Evolutionary conservation across 2,329 filamentous ascomycete genomes (phyloP).

Genomic region (Balansia obtecta): DNA sequence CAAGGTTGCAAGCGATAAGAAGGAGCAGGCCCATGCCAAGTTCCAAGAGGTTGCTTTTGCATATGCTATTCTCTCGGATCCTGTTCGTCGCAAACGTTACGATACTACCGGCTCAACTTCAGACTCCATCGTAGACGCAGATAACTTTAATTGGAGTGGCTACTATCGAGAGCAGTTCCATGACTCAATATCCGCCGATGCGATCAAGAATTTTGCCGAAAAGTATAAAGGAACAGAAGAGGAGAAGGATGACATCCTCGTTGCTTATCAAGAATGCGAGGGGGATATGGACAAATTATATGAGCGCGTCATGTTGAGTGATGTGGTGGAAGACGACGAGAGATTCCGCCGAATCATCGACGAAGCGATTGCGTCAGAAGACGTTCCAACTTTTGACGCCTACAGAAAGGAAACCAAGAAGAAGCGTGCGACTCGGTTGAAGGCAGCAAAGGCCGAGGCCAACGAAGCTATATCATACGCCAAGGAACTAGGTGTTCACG

Average conservation of each 20-base stretch:
- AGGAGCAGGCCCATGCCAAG: conserved; percentile 59
- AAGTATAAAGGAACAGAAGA: conserved; percentile 80
- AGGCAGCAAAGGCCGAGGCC: conserved; percentile 53
- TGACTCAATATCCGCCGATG: conserved; percentile 60
- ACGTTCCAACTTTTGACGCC: conserved; percentile 51
- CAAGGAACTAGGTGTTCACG: conserved; percentile 61
- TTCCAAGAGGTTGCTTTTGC: conserved; percentile 92
- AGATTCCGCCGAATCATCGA: conserved; percentile 74
- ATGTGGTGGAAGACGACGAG: conserved; percentile 72
- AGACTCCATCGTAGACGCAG: conserved; percentile 63
- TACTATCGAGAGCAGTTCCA: conserved; percentile 81
- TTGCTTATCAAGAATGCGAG: conserved; percentile 58
- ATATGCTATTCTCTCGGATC: conserved; percentile 83
- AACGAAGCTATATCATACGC: conserved; percentile 63
- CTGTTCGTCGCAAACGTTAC: conserved; percentile 69
- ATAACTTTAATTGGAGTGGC: conserved; percentile 79
- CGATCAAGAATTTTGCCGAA: conserved; percentile 62
- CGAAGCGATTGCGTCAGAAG: conserved; percentile 57
- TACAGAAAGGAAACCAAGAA: conserved; percentile 66
- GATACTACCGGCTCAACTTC: conserved; percentile 82
- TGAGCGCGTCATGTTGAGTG: conserved; percentile 73
- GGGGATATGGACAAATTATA: conserved; percentile 72
- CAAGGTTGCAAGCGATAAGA: conserved; percentile 59
- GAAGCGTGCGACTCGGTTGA: conserved; percentile 45
- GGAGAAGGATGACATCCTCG: conserved; percentile 66